Conservation (phyloP, 345 rosid genomes). For the Dipteronia dyeriana region DNA sequence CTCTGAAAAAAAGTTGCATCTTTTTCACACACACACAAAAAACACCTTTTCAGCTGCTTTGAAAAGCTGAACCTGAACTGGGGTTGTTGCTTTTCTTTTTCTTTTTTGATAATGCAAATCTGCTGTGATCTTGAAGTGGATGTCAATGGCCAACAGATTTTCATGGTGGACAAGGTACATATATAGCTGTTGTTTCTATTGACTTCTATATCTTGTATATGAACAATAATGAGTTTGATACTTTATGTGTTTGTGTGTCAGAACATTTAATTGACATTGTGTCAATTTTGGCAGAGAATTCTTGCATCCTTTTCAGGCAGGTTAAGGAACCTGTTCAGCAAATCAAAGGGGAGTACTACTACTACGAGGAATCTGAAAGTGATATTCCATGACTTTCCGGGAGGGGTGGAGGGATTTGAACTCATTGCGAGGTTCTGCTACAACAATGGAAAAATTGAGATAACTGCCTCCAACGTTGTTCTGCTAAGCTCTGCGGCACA, state of each 20-base stretch:
- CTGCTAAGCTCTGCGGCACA: constrained; percentile 40
- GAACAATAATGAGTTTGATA: neutral
- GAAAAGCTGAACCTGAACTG: constrained; percentile 6
- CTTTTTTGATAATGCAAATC: constrained; percentile 32
- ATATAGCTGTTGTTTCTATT: neutral
- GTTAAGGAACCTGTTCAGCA: constrained; percentile 34
- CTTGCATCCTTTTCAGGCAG: constrained; percentile 42
- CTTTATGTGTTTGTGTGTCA: neutral
- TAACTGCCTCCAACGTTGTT: constrained; percentile 40
- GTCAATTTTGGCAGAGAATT: constrained; percentile 31
- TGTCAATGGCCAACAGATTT: constrained; percentile 53
- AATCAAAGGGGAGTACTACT: neutral
- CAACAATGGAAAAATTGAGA: constrained; percentile 36
- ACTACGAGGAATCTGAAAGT: constrained; percentile 34
- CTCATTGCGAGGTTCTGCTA: constrained; percentile 55
- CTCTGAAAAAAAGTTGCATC: neutral
- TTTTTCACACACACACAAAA: constrained; percentile 2
- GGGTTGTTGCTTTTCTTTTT: neutral
- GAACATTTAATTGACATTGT: neutral
- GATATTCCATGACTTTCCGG: constrained; percentile 51
- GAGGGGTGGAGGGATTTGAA: constrained; percentile 59
- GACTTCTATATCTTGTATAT: neutral
- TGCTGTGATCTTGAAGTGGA: constrained; percentile 55
- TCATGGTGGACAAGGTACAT: constrained; percentile 55
- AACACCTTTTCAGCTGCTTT: neutral